phyloP scores from a whole-genome alignment of 495 filamentous ascomycete genomes.

The Aspergillus bertholletiae region DNA sequence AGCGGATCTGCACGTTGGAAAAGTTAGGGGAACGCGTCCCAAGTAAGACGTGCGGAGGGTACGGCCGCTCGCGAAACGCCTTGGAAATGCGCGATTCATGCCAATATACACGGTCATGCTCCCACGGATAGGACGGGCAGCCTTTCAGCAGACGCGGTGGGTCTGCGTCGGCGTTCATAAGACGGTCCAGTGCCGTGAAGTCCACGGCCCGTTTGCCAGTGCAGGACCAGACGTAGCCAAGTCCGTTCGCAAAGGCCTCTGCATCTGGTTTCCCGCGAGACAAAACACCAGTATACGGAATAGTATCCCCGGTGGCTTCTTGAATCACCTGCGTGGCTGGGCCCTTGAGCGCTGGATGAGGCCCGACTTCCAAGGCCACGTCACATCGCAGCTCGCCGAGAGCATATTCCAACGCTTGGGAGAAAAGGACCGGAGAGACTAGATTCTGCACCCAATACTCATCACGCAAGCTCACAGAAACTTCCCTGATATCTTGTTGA shows the following conservation, averaged over 20 bases:
- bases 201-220: no score
- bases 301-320: slow-evolving; percentile 24
- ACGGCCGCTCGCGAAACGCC: no score
- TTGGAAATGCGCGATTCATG: slow-evolving; percentile 14
- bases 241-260: slow-evolving; percentile 17
- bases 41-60: no score
- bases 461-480: no score
- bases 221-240: neutral
- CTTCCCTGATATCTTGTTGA: no score
- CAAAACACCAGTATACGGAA: slow-evolving; percentile 19
- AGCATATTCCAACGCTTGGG: slow-evolving; percentile 36
- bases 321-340: slow-evolving; percentile 34
- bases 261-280: slow-evolving; percentile 19
- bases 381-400: slow-evolving; percentile 16
- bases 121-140: neutral
- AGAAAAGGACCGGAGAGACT: slow-evolving; percentile 47
- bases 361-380: slow-evolving; percentile 44
- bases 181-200: no score
- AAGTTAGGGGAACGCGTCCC: slow-evolving; percentile 35
- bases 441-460: slow-evolving; percentile 60
- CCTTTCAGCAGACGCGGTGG: no score
- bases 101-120: neutral
- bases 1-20: slow-evolving; percentile 37
- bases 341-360: slow-evolving; percentile 42
- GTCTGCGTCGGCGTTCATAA: no score